Evolutionary conservation across 768 basidiomycete species (phyloP).

Genomic region (Russula brevipes): DNA sequence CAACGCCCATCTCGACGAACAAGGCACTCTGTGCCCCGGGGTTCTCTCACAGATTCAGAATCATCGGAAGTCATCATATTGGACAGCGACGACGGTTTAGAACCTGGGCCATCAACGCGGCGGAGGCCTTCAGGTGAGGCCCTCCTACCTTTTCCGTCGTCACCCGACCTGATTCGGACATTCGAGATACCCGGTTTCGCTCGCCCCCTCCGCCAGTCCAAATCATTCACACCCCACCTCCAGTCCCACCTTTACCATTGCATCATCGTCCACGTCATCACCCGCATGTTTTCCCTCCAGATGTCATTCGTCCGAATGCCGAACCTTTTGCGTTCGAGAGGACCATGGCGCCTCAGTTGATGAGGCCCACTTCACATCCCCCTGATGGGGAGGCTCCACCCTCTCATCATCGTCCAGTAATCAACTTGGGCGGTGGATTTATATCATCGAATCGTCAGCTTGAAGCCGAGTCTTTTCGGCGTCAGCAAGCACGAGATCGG

Average conservation of each 20-base stretch:
- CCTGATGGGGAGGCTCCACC: constrained; percentile 39
- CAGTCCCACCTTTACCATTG: constrained; percentile 50
- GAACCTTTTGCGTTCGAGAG: constrained; percentile 51
- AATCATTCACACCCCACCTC: constrained; percentile 38
- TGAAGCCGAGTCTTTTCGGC: constrained; percentile 16
- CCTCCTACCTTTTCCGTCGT: constrained; percentile 25
- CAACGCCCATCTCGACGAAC: constrained; percentile 20
- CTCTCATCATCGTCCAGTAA: constrained; percentile 52
- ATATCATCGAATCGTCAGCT: constrained; percentile 39
- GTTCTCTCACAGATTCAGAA: background rate
- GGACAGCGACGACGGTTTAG: constrained; percentile 39
- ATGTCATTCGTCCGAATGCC: constrained; percentile 46
- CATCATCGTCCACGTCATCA: constrained; percentile 32
- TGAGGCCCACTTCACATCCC: constrained; percentile 30
- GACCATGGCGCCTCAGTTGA: constrained; percentile 27
- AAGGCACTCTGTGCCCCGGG: background rate
- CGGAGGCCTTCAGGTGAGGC: constrained; percentile 9
- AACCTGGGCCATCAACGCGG: constrained; percentile 22
- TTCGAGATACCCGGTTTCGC: constrained; percentile 13
- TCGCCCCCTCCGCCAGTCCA: constrained; percentile 25
- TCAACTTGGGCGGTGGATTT: constrained; percentile 64
- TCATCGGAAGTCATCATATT: constrained; percentile 31
- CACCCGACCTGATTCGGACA: background rate
- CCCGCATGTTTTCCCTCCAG: constrained; percentile 28
- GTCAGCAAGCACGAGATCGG: constrained; percentile 14